Base-by-base conservation (phyloP, 2,329 filamentous ascomycete species). In the Colletotrichum sp. region DNA sequence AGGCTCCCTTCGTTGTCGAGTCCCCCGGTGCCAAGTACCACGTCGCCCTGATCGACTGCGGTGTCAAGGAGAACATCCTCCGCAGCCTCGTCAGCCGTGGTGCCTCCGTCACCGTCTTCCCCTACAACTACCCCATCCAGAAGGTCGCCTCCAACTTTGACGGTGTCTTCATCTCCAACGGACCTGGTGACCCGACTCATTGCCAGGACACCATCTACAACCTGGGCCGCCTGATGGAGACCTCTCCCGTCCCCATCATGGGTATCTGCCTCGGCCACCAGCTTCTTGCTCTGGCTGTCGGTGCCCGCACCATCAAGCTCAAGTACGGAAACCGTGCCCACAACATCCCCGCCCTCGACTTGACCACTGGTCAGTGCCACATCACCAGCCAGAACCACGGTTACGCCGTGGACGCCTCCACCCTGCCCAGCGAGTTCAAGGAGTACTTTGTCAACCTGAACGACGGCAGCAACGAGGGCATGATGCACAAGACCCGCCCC, bases 31-130 rank as follows among this genome's bases (percentile, higher is more conserved):
- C 96, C 78, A 92, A 94, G 82, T 93, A 95, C 85, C 97, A 99
- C 88, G 92, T 99, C 80, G 97, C 96, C 75, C 91, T 99, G 80
- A 94, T 99, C 84, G 97, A 99, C 88, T 99, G 97, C 83, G 97
- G 97, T 89, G 97, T 99, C 80, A 99, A 99, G 92, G 97, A 99
- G 92, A 99, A 99, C 89, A 99, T 99, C 82, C 93, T 99, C 76
- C 95, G 97, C 83, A 98, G 95, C 85, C 90, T 99, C 76, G 96
- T 99, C 83, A 93, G 92, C 86, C 96, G 97, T 78, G 97, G 97
- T 77, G 95, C 96, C 70, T 96, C 95, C 78, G 95, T 98, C 78
- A 99, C 97, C 55, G 95, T 95, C 81, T 98, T 99, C 90, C 97
- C 97, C 76, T 98, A 94, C 87, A 93, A 99, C 89, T 99, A 97